Evolutionary conservation across 2,329 filamentous ascomycete genomes (phyloP).

Genomic region (Scedosporium dehoogii): DNA sequence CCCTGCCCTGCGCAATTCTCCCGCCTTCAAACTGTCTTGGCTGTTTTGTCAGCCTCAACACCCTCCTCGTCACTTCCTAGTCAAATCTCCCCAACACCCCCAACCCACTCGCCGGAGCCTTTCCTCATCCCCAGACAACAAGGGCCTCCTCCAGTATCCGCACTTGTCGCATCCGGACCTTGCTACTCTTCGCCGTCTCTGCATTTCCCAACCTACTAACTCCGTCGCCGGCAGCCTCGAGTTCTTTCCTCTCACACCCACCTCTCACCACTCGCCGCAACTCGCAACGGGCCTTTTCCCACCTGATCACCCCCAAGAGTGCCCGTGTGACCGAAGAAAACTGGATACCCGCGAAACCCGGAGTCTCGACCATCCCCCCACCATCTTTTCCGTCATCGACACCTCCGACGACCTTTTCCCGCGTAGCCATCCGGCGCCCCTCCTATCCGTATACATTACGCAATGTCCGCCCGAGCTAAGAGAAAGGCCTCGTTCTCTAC

Average conservation of each 20-base stretch:
- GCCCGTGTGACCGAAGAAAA: conserved; percentile 1
- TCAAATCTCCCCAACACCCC: neutral
- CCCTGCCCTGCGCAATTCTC: too few relatives aligned
- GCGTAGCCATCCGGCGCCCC: neutral
- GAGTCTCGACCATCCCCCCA: neutral
- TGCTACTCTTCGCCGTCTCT: neutral
- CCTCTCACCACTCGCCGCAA: neutral
- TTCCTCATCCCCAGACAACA: neutral
- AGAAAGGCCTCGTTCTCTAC: conserved; percentile 39
- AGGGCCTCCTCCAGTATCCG: too few relatives aligned
- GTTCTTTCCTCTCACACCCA: neutral
- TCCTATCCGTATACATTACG: conserved; percentile 7
- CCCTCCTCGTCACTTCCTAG: too few relatives aligned
- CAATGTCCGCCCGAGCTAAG: conserved; percentile 39
- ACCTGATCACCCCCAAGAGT: neutral
- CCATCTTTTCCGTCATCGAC: neutral
- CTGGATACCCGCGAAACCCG: neutral
- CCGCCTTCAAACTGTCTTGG: too few relatives aligned
- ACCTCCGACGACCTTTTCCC: neutral
- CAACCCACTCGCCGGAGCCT: neutral
- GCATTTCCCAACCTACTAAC: neutral
- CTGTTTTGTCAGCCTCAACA: too few relatives aligned
- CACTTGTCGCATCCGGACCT: neutral
- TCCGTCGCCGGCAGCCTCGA: neutral
- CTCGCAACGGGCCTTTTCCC: conserved; percentile 4